Base-by-base conservation (phyloP, 139 green algal genomes). In the Coelastrella sp. region DNA sequence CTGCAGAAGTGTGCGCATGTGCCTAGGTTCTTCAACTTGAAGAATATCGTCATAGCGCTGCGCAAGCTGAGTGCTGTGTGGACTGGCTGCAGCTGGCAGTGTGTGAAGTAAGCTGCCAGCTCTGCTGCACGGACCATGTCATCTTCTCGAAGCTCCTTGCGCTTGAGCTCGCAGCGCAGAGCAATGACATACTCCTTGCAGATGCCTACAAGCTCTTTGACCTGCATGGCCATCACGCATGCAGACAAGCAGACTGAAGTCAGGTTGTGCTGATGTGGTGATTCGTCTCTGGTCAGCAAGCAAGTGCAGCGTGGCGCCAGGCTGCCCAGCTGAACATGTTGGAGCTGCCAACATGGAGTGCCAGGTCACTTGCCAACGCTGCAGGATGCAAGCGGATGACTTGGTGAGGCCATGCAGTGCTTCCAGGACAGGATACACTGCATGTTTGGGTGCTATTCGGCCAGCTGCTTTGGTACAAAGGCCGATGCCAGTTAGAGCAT, bases 81-180 rank as follows among this genome's bases (percentile, higher is more conserved):
- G 90, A 98, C 95, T 0, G 97, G 96, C 95, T 97, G 94, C 77
- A 91, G 89, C 66, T 96, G 95, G 95, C 95, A 98, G 95, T 99
- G 98, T 22, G 98, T 99, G 95, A 99, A 99, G 96, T 99, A 99
- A 11, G 97, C 98, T 17, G 98, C 97, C 88, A 99, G 95, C 96
- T 99, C 98, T 5, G 97, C 97, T 20, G 95, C 92, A 56, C 96
- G 94, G 47, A 83, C 82, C 58, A 95, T 92, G 85, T 99, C 96
- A 16, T 98, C 95, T 11, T 94, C 93, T 22, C 68, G 73, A 60
- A 94, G 87, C 89, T 95, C 93, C 87, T 98, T 99, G 83, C 98
- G 95, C 94, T 95, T 96, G 68, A 99, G 94, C 94, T 99, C 98
- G 61, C 95, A 97, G 54, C 95, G 94, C 87, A 99, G 92, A 17